A percentile compares a stretch with the other conserved stretches of the same genome.
phyloP scores from a whole-genome alignment of 805 yeast genomes.

The Metschnikowia chrysomelidarum region DNA sequence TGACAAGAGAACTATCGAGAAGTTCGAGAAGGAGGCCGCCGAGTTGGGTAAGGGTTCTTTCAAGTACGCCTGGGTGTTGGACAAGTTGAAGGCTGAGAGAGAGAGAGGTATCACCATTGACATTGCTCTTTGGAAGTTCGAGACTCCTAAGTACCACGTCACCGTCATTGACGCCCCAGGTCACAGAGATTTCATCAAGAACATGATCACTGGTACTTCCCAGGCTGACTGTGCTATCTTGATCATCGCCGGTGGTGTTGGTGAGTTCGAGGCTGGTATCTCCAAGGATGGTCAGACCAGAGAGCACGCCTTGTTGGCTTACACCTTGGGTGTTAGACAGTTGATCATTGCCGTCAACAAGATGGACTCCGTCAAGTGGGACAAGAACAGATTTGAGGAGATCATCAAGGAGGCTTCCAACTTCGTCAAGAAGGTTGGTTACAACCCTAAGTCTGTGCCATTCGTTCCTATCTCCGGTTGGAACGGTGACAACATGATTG shows the following conservation, averaged over 20 bases:
- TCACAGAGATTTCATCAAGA: slow-evolving; percentile 95
- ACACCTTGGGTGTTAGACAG: slow-evolving; percentile 85
- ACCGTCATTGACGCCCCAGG: slow-evolving; percentile 96
- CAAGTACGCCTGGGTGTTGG: slow-evolving; percentile 97
- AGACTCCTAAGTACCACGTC: slow-evolving; percentile 84
- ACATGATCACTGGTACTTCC: slow-evolving; percentile 93
- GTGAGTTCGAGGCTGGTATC: slow-evolving; percentile 96
- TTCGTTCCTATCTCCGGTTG: slow-evolving; percentile 86
- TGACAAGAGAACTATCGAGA: slow-evolving; percentile 97
- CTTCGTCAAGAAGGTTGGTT: slow-evolving; percentile 84
- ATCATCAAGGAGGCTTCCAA: slow-evolving; percentile 72
- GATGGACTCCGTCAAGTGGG: slow-evolving; percentile 94
- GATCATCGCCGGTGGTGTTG: slow-evolving; percentile 88
- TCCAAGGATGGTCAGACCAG: slow-evolving; percentile 94
- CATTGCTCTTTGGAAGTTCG: slow-evolving; percentile 90
- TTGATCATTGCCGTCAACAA: slow-evolving; percentile 89
- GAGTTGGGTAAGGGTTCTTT: slow-evolving; percentile 96
- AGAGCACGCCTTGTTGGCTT: slow-evolving; percentile 81
- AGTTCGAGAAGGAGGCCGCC: slow-evolving; percentile 97
- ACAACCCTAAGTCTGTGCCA: slow-evolving; percentile 76
- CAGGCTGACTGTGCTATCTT: slow-evolving; percentile 92
- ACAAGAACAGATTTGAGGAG: slow-evolving; percentile 75
- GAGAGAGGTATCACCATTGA: slow-evolving; percentile 97
- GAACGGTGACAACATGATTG: slow-evolving; percentile 93
- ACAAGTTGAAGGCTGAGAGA: slow-evolving; percentile 94